Conservation (phyloP, 148 eudicot species). For the Silene conica region DNA sequence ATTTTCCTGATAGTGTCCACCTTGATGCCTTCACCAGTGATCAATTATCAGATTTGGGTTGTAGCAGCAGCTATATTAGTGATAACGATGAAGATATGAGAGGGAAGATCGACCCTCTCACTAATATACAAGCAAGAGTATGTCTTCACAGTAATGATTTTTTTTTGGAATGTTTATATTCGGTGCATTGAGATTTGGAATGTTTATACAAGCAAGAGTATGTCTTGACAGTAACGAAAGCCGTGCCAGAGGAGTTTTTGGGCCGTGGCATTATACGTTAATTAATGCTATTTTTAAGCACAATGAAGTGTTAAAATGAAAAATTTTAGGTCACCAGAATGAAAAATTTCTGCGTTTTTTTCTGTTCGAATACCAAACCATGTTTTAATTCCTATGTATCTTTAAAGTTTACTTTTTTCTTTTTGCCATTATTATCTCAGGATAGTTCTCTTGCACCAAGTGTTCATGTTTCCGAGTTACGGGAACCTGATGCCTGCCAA, state of each 20-base stretch:
- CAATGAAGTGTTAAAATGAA: neutral
- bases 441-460: conserved; percentile 15
- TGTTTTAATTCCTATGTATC: neutral
- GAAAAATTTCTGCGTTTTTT: neutral
- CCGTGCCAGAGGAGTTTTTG: neutral
- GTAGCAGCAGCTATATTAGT: conserved; percentile 14
- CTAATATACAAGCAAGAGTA: conserved; percentile 19
- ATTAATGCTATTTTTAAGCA: neutral
- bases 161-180: too few species aligned
- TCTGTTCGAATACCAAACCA: neutral
- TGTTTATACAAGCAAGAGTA: too few species aligned
- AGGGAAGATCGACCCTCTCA: neutral
- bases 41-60: conserved; percentile 34
- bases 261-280: neutral
- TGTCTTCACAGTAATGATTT: neutral
- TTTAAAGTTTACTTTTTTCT: neutral
- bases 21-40: conserved; percentile 30
- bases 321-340: neutral
- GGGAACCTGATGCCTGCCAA: conserved; percentile 25
- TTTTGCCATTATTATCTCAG: conserved; percentile 25
- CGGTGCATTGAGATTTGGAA: neutral
- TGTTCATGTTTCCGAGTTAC: conserved; percentile 14
- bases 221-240: too few species aligned
- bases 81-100: conserved; percentile 15
- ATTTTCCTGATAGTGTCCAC: conserved; percentile 17